phyloP scores from a whole-genome alignment of 148 eudicot genomes.

The Polygonum maritimum region DNA sequence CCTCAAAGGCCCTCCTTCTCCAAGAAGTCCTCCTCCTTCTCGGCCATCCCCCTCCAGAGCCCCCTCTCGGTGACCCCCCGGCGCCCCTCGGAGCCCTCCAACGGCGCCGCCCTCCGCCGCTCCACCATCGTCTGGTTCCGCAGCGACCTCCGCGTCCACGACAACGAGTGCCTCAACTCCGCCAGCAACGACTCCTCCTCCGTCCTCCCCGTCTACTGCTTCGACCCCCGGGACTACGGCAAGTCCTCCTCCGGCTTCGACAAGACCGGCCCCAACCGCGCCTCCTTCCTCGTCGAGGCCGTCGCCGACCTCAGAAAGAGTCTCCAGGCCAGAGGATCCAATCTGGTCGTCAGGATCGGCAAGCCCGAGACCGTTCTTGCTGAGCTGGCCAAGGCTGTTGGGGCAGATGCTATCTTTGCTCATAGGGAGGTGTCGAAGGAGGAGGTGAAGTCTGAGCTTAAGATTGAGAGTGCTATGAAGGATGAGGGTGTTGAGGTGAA shows the following conservation, averaged over 20 bases:
- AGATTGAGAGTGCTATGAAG: constrained; percentile 58
- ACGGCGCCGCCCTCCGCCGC: constrained; percentile 51
- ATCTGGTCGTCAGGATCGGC: constrained; percentile 78
- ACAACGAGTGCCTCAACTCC: constrained; percentile 60
- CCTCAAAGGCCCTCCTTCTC: constrained; percentile 33
- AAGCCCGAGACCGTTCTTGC: constrained; percentile 64
- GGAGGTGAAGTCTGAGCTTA: constrained; percentile 72
- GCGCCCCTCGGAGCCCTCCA: constrained; percentile 68
- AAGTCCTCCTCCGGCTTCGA: constrained; percentile 85
- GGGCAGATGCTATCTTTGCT: constrained; percentile 72
- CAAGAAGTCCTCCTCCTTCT: constrained; percentile 51
- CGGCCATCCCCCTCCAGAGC: constrained; percentile 54
- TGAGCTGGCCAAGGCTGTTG: constrained; percentile 68
- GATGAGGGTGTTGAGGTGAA: constrained; percentile 86
- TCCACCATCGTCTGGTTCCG: constrained; percentile 81
- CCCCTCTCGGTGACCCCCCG: constrained; percentile 55
- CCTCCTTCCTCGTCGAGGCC: constrained; percentile 68
- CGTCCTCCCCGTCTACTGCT: constrained; percentile 77
- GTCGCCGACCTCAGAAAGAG: constrained; percentile 63
- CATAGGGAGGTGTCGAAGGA: constrained; percentile 76
- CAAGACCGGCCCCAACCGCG: constrained; percentile 85
- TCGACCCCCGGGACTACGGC: constrained; percentile 77
- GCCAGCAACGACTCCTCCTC: constrained; percentile 75
- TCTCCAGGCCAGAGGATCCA: constrained; percentile 70
- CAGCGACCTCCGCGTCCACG: constrained; percentile 76